Base-by-base conservation (phyloP, 495 filamentous ascomycete species). In the Xylaria scruposa region DNA sequence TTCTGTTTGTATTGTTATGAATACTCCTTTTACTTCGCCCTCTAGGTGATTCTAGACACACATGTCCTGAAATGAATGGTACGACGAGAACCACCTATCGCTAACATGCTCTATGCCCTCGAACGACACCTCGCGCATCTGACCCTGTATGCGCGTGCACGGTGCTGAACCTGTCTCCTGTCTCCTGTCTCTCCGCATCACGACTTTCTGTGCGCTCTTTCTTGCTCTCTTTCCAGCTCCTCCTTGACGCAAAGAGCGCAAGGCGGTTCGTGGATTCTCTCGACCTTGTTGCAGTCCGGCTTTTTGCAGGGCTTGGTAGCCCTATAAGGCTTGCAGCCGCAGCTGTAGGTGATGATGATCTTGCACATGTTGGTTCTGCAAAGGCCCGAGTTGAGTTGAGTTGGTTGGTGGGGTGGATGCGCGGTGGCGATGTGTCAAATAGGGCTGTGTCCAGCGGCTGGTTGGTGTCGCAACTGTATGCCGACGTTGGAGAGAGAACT, bases 161-260 rank as follows among this genome's bases (percentile, higher is more conserved):
- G n/a, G n/a, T 24, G 36, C 38, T 29, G 12, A 17, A 19, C 12
- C 9, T 5, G n/a, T 13, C 59, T 13, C 59, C 19, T 2, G 38
- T 15, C 59, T 24, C 59, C 3, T 29, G 10, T 26, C 3, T 12
- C 12, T 33, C 29, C 42, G 12, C 21, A n/a, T 62, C 58, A 63
- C 4, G 13, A 51, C 17, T 29, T 36, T 17, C 42, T 21, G 44
- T 70, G 12, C 44, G 58, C 0, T 29, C 2, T 72, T 2, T 44
- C 69, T 12, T 65, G 46, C 6, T 67, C 62, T 9, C 42, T 38
- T 17, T 53, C 24, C 15, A 67, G 2, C n/a, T 60, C 44, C 53
- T 67, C 68, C 68, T 62, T 70, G 31, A 42, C 56, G 10, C 68
- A 70, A 2, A 17, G 31, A 33, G 38, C 68, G n/a, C 68, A 70